Evolutionary conservation across 192 early-diverging fungal genomes (phyloP), one percentile per base, ranked within the genome.

Genomic region (Pilaira anomala): DNA sequence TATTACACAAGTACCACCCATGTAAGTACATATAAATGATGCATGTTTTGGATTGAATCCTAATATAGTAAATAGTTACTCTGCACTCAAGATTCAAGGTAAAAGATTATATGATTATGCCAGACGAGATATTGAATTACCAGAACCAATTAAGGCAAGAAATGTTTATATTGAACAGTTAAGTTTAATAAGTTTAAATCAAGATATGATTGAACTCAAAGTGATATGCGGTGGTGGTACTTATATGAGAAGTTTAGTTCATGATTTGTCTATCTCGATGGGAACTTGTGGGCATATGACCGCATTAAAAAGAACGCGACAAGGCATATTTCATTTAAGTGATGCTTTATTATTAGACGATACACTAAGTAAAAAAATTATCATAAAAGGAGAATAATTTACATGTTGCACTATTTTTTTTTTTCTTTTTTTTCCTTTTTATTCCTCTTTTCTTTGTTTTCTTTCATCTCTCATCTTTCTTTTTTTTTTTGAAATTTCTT

Each of bases 51-150:
- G n/a, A n/a, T n/a, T n/a, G n/a, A n/a, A n/a, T n/a, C 44, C 16
- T 46, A 46, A 46, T 46, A 22, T 16, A 50, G 21, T 42, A 22
- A 40, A 18, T 49, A 84, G 83, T 24, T 85, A 89, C 68, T 89
- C 88, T 46, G 89, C 88, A 0, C 60, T 90, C 16, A 79, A 71
- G 28, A 75, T 92, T 33, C 78, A 89, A 40, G 90, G 90, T 21
- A 83, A 84, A 58, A 63, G 85, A 25, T 65, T 92, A 9, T 89
- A 90, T 53, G 83, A 90, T 16, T 90, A 90, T 67, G 88, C 89
- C 0, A 79, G 89, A 7, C 63, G 68, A 13, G 83, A 82, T 1
- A 50, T 72, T 8, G 41, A 46, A 18, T 52, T 82, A 48, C 83
- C 83, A 16, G 48, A 62, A 46, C 61, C 68, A 7, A 79, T 80